Conservation (phyloP, 345 rosid species). For the Psidium guajava region DNA sequence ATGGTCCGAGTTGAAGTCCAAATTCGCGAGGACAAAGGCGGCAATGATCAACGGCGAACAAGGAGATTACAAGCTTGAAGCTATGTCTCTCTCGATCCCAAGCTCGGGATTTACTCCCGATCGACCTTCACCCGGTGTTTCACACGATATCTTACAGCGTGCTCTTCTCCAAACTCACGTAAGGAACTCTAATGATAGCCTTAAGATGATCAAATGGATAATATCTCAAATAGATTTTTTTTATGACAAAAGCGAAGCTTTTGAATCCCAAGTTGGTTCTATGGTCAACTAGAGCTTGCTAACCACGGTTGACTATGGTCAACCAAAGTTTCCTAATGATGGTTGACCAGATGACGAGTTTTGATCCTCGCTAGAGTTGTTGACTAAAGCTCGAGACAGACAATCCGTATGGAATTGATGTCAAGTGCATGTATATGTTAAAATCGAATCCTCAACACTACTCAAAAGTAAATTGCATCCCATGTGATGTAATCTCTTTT, state of each 20-base stretch:
- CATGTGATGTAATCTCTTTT: neutral
- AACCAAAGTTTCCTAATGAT: no score
- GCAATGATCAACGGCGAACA: neutral
- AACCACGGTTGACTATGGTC: no score
- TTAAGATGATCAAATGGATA: neutral
- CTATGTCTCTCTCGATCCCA: neutral
- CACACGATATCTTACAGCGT: neutral
- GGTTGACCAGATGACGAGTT: no score
- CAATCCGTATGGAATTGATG: neutral
- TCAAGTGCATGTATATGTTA: neutral
- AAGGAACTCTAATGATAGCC: neutral
- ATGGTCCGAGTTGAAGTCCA: neutral
- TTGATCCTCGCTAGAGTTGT: neutral
- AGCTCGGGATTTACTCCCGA: neutral
- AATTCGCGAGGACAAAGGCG: neutral
- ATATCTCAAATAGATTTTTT: neutral
- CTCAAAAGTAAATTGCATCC: neutral
- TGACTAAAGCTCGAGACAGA: neutral
- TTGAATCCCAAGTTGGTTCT: neutral
- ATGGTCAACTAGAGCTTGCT: no score
- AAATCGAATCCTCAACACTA: neutral
- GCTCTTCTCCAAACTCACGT: neutral
- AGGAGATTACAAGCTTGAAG: neutral
- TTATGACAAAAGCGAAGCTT: neutral
- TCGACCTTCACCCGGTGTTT: neutral